Evolutionary conservation across 2,329 filamentous ascomycete species (phyloP), one percentile per base, ranked within the genome.

Genomic region (Colletotrichum gloeosporioides): DNA sequence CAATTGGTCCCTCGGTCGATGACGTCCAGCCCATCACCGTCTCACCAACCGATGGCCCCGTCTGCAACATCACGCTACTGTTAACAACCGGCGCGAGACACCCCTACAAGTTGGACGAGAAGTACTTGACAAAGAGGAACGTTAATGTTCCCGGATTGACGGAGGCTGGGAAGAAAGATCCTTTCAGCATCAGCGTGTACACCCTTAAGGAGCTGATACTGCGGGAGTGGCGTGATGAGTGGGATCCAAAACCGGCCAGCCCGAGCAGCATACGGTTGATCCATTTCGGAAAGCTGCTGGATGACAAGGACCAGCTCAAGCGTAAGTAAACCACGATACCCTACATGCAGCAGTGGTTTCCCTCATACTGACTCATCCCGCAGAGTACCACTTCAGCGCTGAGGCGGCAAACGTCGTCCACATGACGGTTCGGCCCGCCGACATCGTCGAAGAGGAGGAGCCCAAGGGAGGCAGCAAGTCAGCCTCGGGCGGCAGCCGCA

Each of bases 181-280:
- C 96, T 1, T 96, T 95, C 82, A 95, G 93, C 82, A 95, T 99
- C 86, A 98, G 95, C 79, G 94, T 98, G 67, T 98, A 98, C 83
- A 98, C 95, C 4, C 87, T 99, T 79, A 98, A 98, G 86, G 96
- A 98, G 86, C 88, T 98, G 82, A 98, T 99, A 83, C 91, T 97
- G 87, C 91, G 95, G 80, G 96, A 98, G 84, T 99, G 96, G 96
- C 90, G 95, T 79, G 93, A 93, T 80, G 95, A 98, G 83, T 98
- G 96, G 96, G 96, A 98, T 81, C 87, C 93, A 18, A 93, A 95
- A 82, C 96, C 96, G 2, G 92, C 94, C 31, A 97, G 95, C 82
- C 96, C 96, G 13, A 96, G 93, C 81, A 95, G 94, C 77, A 99
- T 99, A 87, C 90, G 96, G 67, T 86, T 99, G 80, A 98, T 99